Conservation (phyloP, 2,329 filamentous ascomycete species). For the Diaporthe capsici region DNA sequence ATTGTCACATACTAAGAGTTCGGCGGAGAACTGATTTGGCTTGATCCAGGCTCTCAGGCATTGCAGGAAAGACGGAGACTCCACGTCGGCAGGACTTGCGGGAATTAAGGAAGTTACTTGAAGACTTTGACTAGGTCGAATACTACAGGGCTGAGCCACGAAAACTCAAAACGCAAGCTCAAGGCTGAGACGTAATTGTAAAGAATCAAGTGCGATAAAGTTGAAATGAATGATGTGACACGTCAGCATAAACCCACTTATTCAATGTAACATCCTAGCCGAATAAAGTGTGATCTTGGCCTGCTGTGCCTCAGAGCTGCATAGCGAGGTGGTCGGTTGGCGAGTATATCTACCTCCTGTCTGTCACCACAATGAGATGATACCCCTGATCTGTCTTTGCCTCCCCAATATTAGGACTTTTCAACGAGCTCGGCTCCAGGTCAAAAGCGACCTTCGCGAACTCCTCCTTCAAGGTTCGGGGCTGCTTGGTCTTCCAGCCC, state of each 20-base stretch:
- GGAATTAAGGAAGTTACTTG: not conserved
- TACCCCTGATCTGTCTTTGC: constrained; percentile 83
- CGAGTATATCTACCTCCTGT: constrained; percentile 58
- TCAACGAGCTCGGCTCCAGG: constrained; percentile 75
- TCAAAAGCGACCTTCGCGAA: constrained; percentile 82
- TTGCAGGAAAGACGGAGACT: not conserved
- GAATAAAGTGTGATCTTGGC: not conserved
- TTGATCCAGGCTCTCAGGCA: not conserved
- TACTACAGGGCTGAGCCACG: not conserved
- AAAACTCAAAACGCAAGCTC: not conserved
- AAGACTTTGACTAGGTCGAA: not conserved
- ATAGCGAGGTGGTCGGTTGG: not conserved
- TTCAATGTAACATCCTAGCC: not conserved
- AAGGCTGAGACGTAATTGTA: not conserved
- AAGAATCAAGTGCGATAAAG: not conserved
- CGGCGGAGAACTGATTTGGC: not conserved
- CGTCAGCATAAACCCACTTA: not conserved
- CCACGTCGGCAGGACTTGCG: not conserved
- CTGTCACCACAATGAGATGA: constrained; percentile 84
- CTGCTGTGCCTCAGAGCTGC: not conserved
- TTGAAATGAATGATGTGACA: not conserved
- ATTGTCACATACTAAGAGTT: not conserved
- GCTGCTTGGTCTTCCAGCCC: constrained; percentile 78
- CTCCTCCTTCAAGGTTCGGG: constrained; percentile 70
- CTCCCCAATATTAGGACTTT: constrained; percentile 75